Base-by-base conservation (phyloP, 139 green algal species). In the Tetratostichococcus sp. region DNA sequence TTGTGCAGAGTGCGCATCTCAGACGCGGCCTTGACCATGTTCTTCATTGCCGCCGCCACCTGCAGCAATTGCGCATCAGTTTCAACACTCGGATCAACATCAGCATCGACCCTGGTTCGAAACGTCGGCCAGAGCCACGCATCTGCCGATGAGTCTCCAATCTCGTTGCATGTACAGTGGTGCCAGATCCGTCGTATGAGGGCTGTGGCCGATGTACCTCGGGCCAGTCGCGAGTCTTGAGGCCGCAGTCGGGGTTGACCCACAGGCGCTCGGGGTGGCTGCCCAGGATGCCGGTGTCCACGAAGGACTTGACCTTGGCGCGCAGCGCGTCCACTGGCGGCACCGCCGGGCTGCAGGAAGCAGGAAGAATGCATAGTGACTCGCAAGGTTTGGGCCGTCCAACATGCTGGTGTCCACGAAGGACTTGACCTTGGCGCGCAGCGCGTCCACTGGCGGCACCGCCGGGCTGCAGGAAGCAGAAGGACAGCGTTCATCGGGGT, bases 191-290 rank as follows among this genome's bases (percentile, higher is more conserved):
- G 39, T n/a, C n/a, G 39, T 11, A 50, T 50, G 39, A 50, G 11
- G 39, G 39, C 8, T 50, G 6, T 50, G 6, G 39, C 11, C 39
- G n/a, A 21, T 11, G 39, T 11, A 50, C 35, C 75, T 75, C 82
- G 89, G 71, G 74, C 75, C 86, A 94, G 71, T 80, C 75, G 50
- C 93, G 86, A 0, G 93, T 97, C 87, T 97, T 97, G 34, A 97
- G 85, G 43, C 93, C 93, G 78, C 91, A 96, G 85, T 96, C 91
- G 21, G 87, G 91, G 83, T 94, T 94, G 43, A 96, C 88, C 86
- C 88, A 92, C 69, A 96, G 82, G 76, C 84, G 83, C 30, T 89
- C 74, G 16, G 77, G 33, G 72, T 83, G 76, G 43, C 87, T 86
- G 23, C 59, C 71, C 59, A 94, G 75, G 34, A 96, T 82, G 67